phyloP scores from a whole-genome alignment of 2,329 filamentous ascomycete species.

The Xenosphaeropsis pyriputrescens region DNA sequence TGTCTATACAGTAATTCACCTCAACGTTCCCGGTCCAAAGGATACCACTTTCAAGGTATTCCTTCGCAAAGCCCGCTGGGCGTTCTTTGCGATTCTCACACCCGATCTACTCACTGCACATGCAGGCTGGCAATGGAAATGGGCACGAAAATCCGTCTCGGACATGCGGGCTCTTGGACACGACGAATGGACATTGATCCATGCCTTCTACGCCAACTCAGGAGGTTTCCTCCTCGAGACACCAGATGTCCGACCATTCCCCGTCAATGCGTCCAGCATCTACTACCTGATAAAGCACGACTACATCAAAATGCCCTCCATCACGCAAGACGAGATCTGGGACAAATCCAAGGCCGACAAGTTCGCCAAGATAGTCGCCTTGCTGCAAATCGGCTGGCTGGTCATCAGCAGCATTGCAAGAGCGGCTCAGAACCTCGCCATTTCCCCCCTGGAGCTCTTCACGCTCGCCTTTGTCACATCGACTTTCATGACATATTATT shows the following conservation, averaged over 20 bases:
- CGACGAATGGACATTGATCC: background rate
- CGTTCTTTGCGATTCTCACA: background rate
- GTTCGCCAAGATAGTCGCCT: background rate
- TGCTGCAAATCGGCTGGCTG: background rate
- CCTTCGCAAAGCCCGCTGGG: background rate
- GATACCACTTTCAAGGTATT: background rate
- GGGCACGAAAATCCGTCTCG: background rate
- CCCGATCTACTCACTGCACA: background rate
- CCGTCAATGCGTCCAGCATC: background rate
- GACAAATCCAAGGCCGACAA: background rate
- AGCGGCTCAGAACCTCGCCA: background rate
- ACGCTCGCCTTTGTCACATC: background rate
- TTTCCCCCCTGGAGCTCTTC: background rate
- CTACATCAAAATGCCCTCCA: background rate
- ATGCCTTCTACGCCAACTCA: background rate
- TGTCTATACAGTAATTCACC: background rate
- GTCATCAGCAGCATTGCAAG: background rate
- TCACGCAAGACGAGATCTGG: background rate
- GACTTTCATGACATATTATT: background rate
- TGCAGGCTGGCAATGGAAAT: background rate
- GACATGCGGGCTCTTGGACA: background rate
- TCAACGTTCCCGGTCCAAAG: background rate
- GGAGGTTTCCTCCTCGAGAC: background rate
- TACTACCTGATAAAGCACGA: background rate
- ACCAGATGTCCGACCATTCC: background rate